Conservation (phyloP, 805 yeast genomes). For the Brettanomyces bruxellensis region DNA sequence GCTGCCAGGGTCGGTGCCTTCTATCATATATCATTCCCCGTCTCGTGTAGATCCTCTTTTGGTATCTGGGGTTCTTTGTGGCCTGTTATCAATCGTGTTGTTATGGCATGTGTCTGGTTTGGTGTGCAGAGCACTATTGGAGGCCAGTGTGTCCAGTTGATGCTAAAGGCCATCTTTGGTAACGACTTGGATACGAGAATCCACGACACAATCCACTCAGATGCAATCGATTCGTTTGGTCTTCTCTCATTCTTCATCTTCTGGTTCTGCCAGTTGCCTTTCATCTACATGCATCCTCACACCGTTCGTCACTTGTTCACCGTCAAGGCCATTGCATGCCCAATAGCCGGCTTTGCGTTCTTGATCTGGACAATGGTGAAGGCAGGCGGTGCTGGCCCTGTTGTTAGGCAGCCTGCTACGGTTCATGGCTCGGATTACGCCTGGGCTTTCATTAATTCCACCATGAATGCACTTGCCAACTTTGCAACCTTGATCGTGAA, state of each 20-base stretch:
- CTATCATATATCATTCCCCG: slow-evolving; percentile 82
- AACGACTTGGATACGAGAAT: slow-evolving; percentile 50
- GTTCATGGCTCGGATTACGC: slow-evolving; percentile 55
- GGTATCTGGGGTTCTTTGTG: slow-evolving; percentile 82
- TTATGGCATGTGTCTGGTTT: slow-evolving; percentile 74
- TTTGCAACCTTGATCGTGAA: slow-evolving; percentile 84
- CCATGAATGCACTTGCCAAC: slow-evolving; percentile 77
- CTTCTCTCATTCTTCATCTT: slow-evolving; percentile 72
- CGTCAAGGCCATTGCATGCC: slow-evolving; percentile 67
- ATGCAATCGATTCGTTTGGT: slow-evolving; percentile 52
- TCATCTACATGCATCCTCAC: slow-evolving; percentile 76
- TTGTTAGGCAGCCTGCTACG: slow-evolving; percentile 45
- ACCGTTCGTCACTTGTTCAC: slow-evolving; percentile 77
- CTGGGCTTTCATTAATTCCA: slow-evolving; percentile 76
- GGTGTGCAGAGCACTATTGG: slow-evolving; percentile 83
- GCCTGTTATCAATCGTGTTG: slow-evolving; percentile 85
- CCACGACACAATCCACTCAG: slow-evolving; percentile 46
- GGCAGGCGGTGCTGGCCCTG: slow-evolving; percentile 73
- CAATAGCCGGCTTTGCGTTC: slow-evolving; percentile 77
- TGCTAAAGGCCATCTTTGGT: slow-evolving; percentile 73
- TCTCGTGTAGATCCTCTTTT: slow-evolving; percentile 70
- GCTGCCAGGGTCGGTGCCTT: slow-evolving; percentile 75
- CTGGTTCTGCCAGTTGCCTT: slow-evolving; percentile 75
- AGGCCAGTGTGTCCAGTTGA: slow-evolving; percentile 70
- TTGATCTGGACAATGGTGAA: slow-evolving; percentile 77